Evolutionary conservation across 148 eudicot genomes (phyloP).

Genomic region (Amaranthus palmeri): DNA sequence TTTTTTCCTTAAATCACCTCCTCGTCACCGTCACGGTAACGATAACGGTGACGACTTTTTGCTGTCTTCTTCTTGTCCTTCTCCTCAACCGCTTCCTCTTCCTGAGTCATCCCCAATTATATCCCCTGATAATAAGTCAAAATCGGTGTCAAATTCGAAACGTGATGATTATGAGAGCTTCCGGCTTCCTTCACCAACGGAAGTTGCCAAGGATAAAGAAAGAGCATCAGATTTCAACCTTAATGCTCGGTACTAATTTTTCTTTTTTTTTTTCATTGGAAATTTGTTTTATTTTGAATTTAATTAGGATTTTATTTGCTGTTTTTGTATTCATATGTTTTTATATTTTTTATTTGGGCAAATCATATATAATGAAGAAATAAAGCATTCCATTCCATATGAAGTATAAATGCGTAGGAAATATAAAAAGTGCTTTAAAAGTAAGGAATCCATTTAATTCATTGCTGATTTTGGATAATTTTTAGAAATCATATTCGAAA

Average conservation of each 20-base stretch:
- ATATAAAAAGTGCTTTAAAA: no score
- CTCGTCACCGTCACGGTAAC: not conserved
- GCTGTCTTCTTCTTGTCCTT: conserved; percentile 19
- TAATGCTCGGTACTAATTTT: conserved; percentile 1
- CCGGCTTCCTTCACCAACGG: conserved; percentile 44
- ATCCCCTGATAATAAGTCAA: conserved; percentile 4
- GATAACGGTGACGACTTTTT: conserved; percentile 1
- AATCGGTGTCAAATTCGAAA: not conserved
- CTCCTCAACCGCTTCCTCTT: conserved; percentile 59
- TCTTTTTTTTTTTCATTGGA: not conserved
- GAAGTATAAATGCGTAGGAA: no score
- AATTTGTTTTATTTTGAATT: not conserved
- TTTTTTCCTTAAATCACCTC: conserved; percentile 10
- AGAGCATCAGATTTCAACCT: not conserved
- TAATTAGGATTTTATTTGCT: no score
- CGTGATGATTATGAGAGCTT: conserved; percentile 12
- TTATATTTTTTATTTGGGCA: no score
- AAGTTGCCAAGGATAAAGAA: conserved; percentile 25
- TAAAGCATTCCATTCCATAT: no score
- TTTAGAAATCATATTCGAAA: no score
- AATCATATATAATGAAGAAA: no score
- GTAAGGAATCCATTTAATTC: no score
- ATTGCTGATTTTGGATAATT: not conserved
- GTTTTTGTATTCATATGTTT: no score
- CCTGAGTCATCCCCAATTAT: conserved; percentile 39